Evolutionary conservation across 192 early-diverging fungal genomes (phyloP).

Genomic region (Coemansia sp.): DNA sequence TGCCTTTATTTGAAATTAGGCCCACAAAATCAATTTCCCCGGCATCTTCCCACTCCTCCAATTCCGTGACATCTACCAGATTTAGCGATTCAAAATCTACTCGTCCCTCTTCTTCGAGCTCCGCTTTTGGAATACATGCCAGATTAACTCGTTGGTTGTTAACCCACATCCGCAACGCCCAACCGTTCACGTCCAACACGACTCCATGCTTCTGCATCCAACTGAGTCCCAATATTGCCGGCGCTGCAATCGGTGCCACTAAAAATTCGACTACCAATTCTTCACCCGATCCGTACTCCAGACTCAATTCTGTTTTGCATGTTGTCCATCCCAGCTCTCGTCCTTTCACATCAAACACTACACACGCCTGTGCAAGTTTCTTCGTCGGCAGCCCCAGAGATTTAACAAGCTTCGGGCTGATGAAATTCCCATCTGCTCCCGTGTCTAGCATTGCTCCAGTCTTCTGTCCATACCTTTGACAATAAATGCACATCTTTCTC

Average conservation of each 20-base stretch:
- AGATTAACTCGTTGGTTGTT: too few relatives aligned
- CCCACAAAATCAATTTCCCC: too few relatives aligned
- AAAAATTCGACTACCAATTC: background rate
- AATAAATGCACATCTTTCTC: background rate
- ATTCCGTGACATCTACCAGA: too few relatives aligned
- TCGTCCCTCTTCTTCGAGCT: too few relatives aligned
- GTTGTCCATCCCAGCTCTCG: background rate
- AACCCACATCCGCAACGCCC: background rate
- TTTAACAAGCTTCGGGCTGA: background rate
- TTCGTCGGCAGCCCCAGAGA: background rate
- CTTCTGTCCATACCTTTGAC: background rate
- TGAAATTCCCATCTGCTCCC: background rate
- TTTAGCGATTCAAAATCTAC: too few relatives aligned
- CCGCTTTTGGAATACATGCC: too few relatives aligned
- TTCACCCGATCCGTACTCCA: background rate
- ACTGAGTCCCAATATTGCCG: background rate
- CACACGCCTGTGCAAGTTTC: background rate
- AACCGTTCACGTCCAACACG: background rate
- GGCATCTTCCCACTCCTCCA: too few relatives aligned
- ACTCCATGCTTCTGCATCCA: background rate
- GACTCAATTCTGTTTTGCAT: background rate
- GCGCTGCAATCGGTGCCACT: background rate
- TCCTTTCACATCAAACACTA: background rate
- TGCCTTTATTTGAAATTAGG: background rate
- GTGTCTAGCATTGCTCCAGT: background rate